Evolutionary conservation across 805 yeast species (phyloP).

Genomic region (Nakazawaea peltata): DNA sequence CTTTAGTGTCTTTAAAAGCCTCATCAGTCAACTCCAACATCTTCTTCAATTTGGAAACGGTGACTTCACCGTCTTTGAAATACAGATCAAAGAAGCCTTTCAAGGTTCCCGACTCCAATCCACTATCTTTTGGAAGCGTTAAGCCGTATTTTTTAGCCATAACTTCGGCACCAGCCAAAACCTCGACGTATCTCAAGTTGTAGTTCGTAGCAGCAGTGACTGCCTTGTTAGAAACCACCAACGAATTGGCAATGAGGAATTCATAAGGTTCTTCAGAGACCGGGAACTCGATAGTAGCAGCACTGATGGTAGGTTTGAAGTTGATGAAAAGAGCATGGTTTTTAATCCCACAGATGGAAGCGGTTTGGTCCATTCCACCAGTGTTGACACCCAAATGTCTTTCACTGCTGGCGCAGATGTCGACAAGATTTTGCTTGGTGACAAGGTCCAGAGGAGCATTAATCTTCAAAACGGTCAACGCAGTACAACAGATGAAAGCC

Average conservation of each 20-base stretch:
- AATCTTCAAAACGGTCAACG: slow-evolving; percentile 47
- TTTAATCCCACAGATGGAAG: slow-evolving; percentile 55
- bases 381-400: slow-evolving; percentile 68
- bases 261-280: slow-evolving; percentile 31
- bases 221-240: slow-evolving; percentile 54
- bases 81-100: slow-evolving; percentile 55
- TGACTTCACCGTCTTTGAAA: slow-evolving; percentile 27
- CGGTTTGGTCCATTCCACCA: slow-evolving; percentile 80
- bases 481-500: slow-evolving; percentile 60
- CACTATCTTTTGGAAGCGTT: slow-evolving; percentile 36
- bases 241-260: slow-evolving; percentile 57
- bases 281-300: slow-evolving; percentile 48
- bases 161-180: slow-evolving; percentile 55
- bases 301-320: slow-evolving; percentile 51
- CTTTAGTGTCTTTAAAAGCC: slow-evolving; percentile 31
- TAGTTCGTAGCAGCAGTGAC: slow-evolving; percentile 66
- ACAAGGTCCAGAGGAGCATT: slow-evolving; percentile 28
- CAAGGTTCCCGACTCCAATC: slow-evolving; percentile 49
- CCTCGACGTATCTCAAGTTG: slow-evolving; percentile 66
- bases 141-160: slow-evolving; percentile 42
- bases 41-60: slow-evolving; percentile 28
- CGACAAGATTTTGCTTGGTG: slow-evolving; percentile 43
- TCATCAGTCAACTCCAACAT: slow-evolving; percentile 38
- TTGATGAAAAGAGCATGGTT: slow-evolving; percentile 51
- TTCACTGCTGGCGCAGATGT: slow-evolving; percentile 57